These are phyloP conservation scores for Geotrichum restrictum DNA, from an alignment of 1,139 yeast genomes.

Conservation along the genomic window DNA sequence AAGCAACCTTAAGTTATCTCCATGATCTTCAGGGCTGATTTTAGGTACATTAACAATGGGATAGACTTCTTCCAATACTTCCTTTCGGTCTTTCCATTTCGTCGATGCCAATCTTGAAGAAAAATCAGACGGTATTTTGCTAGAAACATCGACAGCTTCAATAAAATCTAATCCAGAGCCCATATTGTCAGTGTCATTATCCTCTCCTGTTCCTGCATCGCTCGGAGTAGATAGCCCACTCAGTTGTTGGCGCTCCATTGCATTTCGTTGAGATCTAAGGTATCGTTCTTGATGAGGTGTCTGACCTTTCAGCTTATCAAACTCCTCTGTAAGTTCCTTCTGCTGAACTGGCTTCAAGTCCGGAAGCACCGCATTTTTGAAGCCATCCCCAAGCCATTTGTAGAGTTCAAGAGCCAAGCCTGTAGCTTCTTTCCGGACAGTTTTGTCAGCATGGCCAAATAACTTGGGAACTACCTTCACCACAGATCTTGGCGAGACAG, in stretches of 20 bases:
- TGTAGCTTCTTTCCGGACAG: slow-evolving; percentile 77
- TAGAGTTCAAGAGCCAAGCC: slow-evolving; percentile 65
- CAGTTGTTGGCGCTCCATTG: slow-evolving; percentile 34
- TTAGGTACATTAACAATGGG: slow-evolving; percentile 49
- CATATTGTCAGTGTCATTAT: slow-evolving; percentile 28
- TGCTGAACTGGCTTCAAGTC: slow-evolving; percentile 88
- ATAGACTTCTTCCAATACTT: slow-evolving; percentile 66
- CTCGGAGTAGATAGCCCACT: slow-evolving; percentile 29
- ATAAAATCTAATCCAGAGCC: slow-evolving; percentile 53
- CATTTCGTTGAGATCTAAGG: slow-evolving; percentile 51
- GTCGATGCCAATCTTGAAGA: slow-evolving; percentile 52
- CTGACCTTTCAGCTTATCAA: slow-evolving; percentile 50
- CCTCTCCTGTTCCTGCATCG: slow-evolving; percentile 51
- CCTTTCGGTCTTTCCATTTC: slow-evolving; percentile 92
- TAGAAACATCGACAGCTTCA: slow-evolving; percentile 57
- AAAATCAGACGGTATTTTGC: slow-evolving; percentile 64
- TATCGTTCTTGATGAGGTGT: slow-evolving; percentile 55
- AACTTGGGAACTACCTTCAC: slow-evolving; percentile 61
- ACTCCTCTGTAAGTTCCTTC: slow-evolving; percentile 69
- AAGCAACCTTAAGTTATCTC: slow-evolving; percentile 54
- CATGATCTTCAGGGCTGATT: slow-evolving; percentile 57
- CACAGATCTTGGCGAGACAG: slow-evolving; percentile 58
- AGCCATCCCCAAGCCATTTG: slow-evolving; percentile 69
- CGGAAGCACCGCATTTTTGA: slow-evolving; percentile 59
- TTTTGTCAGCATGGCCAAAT: slow-evolving; percentile 83